Base-by-base conservation (phyloP, 192 early-diverging fungal species). In the Geranomyces michiganensis region DNA sequence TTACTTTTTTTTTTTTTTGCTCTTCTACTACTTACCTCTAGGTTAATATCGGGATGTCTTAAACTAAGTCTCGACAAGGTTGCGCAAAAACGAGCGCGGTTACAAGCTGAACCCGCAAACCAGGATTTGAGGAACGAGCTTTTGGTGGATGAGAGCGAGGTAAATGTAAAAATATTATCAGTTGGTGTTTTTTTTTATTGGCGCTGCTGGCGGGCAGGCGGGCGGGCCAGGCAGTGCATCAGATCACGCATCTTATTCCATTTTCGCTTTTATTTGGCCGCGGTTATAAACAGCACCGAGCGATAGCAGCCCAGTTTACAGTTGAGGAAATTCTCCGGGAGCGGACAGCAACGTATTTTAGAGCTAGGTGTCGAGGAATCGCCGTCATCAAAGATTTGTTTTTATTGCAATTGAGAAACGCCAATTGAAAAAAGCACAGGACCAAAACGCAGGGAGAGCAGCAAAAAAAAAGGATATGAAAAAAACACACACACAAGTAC, bases 301-400 rank as follows among this genome's bases (percentile, higher is more conserved):
- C 36, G 10, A 41, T 41, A 3, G 36, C 36, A 41, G 3, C 36
- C 3, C 63, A 73, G 36, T 59, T 73, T 17, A 66, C 46, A 29
- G 71, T 73, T 13, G 71, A 73, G 58, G 63, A 56, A 21, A 73
- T 73, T 6, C 17, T 73, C 14, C 71, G 71, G 14, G 48, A 65
- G 33, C 71, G 71, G 24, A 73, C 71, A 19, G 19, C 62, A n/a
- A n/a, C n/a, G n/a, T n/a, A n/a, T n/a, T n/a, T n/a, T n/a, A n/a
- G n/a, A n/a, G n/a, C n/a, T n/a, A n/a, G n/a, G n/a, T n/a, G n/a
- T n/a, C n/a, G n/a, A n/a, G n/a, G n/a, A n/a, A n/a, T n/a, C 5
- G 56, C 56, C 21, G 71, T 73, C 17, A 67, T 66, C 17, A 9
- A 49, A 55, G 61, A 72, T 10, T 49, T 72, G 1, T 72, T 61